Evolutionary conservation across 176 grass and related monocot species (phyloP).

Genomic region (Hordeum marinum): DNA sequence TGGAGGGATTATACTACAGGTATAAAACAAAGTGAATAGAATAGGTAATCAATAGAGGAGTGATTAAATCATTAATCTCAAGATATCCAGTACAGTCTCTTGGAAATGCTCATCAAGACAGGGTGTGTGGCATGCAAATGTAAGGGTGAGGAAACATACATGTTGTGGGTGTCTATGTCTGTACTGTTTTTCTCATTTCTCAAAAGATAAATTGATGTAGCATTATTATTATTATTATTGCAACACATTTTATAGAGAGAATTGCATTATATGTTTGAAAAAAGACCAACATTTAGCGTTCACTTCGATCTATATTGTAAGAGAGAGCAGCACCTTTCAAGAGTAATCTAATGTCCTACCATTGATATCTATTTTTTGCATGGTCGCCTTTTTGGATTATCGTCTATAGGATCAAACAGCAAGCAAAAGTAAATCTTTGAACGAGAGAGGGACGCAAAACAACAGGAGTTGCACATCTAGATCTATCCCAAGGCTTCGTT

Average conservation of each 20-base stretch:
- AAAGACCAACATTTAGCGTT: neutral
- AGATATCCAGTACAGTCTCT: too few species aligned
- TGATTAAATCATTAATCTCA: too few species aligned
- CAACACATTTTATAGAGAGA: neutral
- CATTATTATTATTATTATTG: too few species aligned
- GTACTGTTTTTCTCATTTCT: too few species aligned
- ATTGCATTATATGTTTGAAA: neutral
- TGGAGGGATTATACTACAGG: too few species aligned
- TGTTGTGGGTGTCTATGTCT: too few species aligned
- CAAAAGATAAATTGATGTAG: too few species aligned
- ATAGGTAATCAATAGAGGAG: neutral
- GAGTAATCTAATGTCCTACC: neutral
- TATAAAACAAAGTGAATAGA: neutral
- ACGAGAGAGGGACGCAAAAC: neutral
- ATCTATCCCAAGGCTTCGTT: neutral
- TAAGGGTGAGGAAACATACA: too few species aligned
- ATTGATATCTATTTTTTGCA: neutral
- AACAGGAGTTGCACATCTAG: neutral
- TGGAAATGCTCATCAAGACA: too few species aligned
- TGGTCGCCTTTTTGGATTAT: neutral
- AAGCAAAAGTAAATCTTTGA: too few species aligned
- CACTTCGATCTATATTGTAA: neutral
- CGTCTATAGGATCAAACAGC: neutral
- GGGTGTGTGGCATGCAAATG: too few species aligned
- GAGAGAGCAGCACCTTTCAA: neutral